A percentile compares a stretch with the other conserved stretches of the same genome.
Evolutionary conservation across 257 asterid genomes (phyloP).

Genomic region (Scutellaria barbata): DNA sequence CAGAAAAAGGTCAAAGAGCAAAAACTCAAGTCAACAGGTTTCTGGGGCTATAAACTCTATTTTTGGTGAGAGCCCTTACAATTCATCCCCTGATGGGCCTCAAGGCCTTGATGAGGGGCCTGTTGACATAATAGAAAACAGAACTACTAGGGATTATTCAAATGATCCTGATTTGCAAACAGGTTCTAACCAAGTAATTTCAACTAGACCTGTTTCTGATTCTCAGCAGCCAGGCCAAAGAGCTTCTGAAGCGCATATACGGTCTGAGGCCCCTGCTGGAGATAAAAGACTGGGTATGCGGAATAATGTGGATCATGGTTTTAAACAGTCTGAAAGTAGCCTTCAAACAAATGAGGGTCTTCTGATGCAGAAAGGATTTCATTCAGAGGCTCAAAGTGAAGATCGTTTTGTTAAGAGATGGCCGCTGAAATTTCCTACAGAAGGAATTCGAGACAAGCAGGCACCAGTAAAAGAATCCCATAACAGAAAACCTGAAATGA

Average conservation of each 20-base stretch:
- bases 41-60: slow-evolving; percentile 54
- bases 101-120: slow-evolving; percentile 41
- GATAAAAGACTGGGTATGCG: slow-evolving; percentile 63
- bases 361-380: slow-evolving; percentile 47
- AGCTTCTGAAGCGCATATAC: slow-evolving; percentile 49
- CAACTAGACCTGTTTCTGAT: slow-evolving; percentile 52
- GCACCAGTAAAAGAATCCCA: slow-evolving; percentile 46
- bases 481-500: slow-evolving; percentile 47
- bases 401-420: slow-evolving; percentile 44
- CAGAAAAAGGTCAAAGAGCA: slow-evolving; percentile 60
- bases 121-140: slow-evolving; percentile 43
- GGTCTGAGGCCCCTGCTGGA: slow-evolving; percentile 28
- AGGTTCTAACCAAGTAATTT: slow-evolving; percentile 46
- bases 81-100: slow-evolving; percentile 64
- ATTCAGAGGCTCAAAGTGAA: slow-evolving; percentile 48
- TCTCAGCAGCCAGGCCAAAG: slow-evolving; percentile 55
- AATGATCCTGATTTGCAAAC: slow-evolving; percentile 51
- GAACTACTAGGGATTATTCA: slow-evolving; percentile 45
- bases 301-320: slow-evolving; percentile 51
- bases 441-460: slow-evolving; percentile 54
- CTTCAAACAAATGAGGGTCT: slow-evolving; percentile 50
- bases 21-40: slow-evolving; percentile 50
- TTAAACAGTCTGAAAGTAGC: slow-evolving; percentile 58
- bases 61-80: slow-evolving; percentile 58
- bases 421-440: slow-evolving; percentile 44